Conservation (phyloP, 2,329 filamentous ascomycete genomes). For the Cladosporium sp. region DNA sequence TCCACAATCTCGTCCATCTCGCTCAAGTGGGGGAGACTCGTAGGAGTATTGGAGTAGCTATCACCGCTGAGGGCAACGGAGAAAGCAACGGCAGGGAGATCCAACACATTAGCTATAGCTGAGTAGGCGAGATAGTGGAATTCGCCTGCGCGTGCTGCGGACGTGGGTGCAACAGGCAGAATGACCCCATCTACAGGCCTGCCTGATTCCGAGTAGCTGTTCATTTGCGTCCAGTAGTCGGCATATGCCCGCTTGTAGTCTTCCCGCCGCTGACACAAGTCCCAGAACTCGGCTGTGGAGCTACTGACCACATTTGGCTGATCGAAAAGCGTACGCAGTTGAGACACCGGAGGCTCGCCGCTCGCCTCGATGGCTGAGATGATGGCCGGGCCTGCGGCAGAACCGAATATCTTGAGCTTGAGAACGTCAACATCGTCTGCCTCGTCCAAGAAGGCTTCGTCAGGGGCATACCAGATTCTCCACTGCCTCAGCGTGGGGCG, state of each 20-base stretch:
- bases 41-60: not conserved
- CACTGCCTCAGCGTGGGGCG: slow-evolving; percentile 17
- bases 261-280: slow-evolving; percentile 15
- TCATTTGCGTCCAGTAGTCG: slow-evolving; percentile 17
- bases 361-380: slow-evolving; percentile 18
- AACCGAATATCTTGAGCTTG: slow-evolving; percentile 18
- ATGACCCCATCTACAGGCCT: slow-evolving; percentile 20
- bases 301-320: slow-evolving; percentile 6
- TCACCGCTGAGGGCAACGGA: slow-evolving; percentile 13
- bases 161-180: slow-evolving; percentile 17
- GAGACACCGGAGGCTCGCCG: slow-evolving; percentile 20
- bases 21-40: slow-evolving; percentile 3
- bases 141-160: slow-evolving; percentile 13
- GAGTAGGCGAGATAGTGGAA: slow-evolving; percentile 19
- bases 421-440: not conserved
- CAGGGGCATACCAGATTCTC: slow-evolving; percentile 16
- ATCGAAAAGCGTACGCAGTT: slow-evolving; percentile 17
- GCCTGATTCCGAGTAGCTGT: slow-evolving; percentile 12
- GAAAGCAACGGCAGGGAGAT: slow-evolving; percentile 14
- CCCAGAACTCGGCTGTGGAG: slow-evolving; percentile 19
- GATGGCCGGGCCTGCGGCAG: slow-evolving; percentile 15
- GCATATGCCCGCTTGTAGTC: slow-evolving; percentile 18
- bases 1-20: slow-evolving; percentile 14
- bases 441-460: not conserved
- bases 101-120: slow-evolving; percentile 16